Conservation (phyloP, 345 rosid genomes). For the Eucalyptus microcorys region DNA sequence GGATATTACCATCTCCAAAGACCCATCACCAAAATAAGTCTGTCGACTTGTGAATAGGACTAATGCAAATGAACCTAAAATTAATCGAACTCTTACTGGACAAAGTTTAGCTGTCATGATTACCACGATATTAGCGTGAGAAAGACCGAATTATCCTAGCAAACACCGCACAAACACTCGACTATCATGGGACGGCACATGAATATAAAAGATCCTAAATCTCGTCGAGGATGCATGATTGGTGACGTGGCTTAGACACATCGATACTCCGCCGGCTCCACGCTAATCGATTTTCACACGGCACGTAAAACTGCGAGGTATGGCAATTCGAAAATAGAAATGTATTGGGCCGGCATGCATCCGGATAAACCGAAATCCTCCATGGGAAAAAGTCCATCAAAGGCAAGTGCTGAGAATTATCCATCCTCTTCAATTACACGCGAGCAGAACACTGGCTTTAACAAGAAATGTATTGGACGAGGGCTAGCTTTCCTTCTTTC, state of each 20-base stretch:
- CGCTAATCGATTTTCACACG: not conserved
- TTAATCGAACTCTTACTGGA: not conserved
- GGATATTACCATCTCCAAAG: not conserved
- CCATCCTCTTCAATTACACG: not conserved
- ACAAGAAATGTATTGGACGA: not conserved
- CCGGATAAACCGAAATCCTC: not conserved
- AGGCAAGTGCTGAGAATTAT: not conserved
- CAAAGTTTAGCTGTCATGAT: not conserved
- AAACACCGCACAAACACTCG: not conserved
- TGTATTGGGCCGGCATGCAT: not conserved
- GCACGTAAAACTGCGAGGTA: not conserved
- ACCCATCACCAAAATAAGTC: not conserved
- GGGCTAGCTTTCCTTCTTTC: not conserved
- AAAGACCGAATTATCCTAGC: not conserved
- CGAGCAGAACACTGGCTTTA: not conserved
- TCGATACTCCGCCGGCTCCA: not conserved
- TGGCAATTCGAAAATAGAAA: not conserved
- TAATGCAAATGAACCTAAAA: not conserved
- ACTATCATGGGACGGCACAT: not conserved
- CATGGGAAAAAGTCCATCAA: too few species aligned
- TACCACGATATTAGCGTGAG: not conserved
- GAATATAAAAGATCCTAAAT: not conserved
- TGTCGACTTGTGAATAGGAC: not conserved
- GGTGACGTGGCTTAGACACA: not conserved
- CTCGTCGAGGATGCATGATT: not conserved